These are phyloP conservation scores for Fragosphaeria purpurea DNA, from an alignment of 2,329 filamentous ascomycete genomes.

Conservation along the genomic window DNA sequence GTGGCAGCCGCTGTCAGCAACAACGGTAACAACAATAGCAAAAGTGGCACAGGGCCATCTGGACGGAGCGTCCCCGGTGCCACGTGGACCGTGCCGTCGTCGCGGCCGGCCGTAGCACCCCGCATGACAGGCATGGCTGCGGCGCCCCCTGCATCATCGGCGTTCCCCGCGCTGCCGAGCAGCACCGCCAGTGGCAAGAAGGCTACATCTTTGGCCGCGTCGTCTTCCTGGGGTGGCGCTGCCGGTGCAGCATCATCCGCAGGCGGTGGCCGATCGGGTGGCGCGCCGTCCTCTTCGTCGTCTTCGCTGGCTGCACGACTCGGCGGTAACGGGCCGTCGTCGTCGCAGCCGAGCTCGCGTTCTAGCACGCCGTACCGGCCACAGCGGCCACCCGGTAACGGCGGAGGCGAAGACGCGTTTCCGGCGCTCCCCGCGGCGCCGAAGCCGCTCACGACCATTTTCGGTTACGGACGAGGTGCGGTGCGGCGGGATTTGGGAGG, in stretches of 20 bases:
- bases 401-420: conserved; percentile 53
- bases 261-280: conserved; percentile 6
- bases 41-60: conserved; percentile 1
- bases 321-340: conserved; percentile 4
- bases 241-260: conserved; percentile 3
- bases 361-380: conserved; percentile 6
- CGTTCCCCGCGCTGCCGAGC: conserved; percentile 35
- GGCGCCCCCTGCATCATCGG: conserved; percentile 23
- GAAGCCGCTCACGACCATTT: conserved; percentile 54
- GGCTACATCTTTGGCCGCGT: not conserved
- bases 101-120: conserved; percentile 9
- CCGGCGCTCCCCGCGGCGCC: conserved; percentile 72
- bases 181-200: conserved; percentile 5
- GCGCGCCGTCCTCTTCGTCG: not conserved
- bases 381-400: no score
- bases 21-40: conserved; percentile 3
- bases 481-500: conserved; percentile 44
- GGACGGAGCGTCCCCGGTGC: conserved; percentile 12
- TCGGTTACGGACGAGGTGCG: conserved; percentile 46
- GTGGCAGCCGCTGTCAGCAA: not conserved
- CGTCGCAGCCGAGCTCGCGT: not conserved
- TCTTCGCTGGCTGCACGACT: conserved; percentile 9
- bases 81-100: conserved; percentile 17
- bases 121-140: conserved; percentile 9
- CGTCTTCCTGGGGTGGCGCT: conserved; percentile 16